phyloP scores from a whole-genome alignment of 1,284 basidiomycete species.

The Ceratobasidium sp. region DNA sequence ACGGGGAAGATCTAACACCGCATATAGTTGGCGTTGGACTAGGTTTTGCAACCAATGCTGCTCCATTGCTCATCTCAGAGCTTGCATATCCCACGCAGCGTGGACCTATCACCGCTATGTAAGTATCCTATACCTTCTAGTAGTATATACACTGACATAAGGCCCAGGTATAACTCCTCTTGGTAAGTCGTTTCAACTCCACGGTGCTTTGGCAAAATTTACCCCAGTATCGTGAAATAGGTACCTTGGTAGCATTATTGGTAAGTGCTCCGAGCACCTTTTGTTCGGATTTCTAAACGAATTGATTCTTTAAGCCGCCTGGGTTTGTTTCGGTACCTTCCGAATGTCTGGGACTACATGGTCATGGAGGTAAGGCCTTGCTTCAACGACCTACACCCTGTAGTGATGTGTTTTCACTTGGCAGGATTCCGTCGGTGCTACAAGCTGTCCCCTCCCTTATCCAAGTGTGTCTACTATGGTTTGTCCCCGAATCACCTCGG shows the following conservation, averaged over 20 bases:
- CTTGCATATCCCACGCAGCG: constrained; percentile 71
- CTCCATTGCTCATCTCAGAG: constrained; percentile 61
- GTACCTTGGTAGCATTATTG: constrained; percentile 68
- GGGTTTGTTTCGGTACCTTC: constrained; percentile 63
- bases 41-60: constrained; percentile 61
- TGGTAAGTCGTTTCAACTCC: constrained; percentile 53
- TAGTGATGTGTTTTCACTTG: not conserved
- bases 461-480: constrained; percentile 60
- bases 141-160: constrained; percentile 10
- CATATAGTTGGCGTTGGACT: constrained; percentile 67
- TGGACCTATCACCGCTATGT: constrained; percentile 45
- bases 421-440: constrained; percentile 65
- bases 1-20: not conserved
- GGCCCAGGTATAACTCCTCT: constrained; percentile 65
- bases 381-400: not conserved
- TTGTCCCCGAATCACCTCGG: constrained; percentile 61
- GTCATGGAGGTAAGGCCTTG: constrained; percentile 58
- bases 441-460: constrained; percentile 69
- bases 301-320: constrained; percentile 50
- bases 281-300: not conserved
- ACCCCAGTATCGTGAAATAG: constrained; percentile 52
- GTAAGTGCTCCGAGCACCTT: constrained; percentile 50
- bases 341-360: constrained; percentile 53
- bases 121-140: not conserved
- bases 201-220: constrained; percentile 51